These are phyloP conservation scores for Eudorina sp. DNA, from an alignment of 139 green algal species.

Conservation along the genomic window DNA sequence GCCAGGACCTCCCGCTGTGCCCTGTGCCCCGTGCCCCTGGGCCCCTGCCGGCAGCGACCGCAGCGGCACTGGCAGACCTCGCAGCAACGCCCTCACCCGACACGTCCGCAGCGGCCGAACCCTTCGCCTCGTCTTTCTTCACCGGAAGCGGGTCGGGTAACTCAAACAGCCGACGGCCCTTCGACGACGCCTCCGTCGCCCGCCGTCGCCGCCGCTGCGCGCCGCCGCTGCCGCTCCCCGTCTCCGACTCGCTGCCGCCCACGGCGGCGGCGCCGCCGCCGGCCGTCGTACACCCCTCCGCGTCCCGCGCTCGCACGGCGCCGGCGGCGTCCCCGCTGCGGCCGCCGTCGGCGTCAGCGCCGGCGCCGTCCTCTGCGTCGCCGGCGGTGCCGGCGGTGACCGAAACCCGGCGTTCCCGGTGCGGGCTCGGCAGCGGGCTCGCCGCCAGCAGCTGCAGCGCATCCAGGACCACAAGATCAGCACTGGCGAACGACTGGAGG, in stretches of 20 bases:
- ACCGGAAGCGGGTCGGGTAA: conserved; percentile 20
- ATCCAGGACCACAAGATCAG: conserved; percentile 27
- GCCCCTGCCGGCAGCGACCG: not conserved
- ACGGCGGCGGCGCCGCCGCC: too few species aligned
- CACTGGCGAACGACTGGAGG: conserved; percentile 13
- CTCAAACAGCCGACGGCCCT: not conserved
- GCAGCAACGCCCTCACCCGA: not conserved
- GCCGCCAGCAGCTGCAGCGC: conserved; percentile 45
- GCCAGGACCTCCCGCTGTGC: not conserved
- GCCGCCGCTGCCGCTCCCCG: too few species aligned
- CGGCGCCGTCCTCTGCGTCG: not conserved
- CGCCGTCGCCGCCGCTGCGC: not conserved
- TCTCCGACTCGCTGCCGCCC: not conserved
- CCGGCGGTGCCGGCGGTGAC: conserved; percentile 18
- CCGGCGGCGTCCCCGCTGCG: not conserved
- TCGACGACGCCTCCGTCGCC: not conserved
- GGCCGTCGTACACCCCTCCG: not conserved
- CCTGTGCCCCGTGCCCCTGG: not conserved
- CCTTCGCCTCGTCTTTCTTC: not conserved
- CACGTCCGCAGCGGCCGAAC: not conserved
- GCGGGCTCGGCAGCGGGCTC: conserved; percentile 18
- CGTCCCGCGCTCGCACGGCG: not conserved
- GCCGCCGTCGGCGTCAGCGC: not conserved
- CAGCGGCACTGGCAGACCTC: not conserved
- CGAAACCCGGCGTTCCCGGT: not conserved